Percentiles rank a stretch among this genome's conserved stretches.
Evolutionary conservation across 1,284 basidiomycete genomes (phyloP).

Genomic region (Apiotrichum mycotoxinovorans): DNA sequence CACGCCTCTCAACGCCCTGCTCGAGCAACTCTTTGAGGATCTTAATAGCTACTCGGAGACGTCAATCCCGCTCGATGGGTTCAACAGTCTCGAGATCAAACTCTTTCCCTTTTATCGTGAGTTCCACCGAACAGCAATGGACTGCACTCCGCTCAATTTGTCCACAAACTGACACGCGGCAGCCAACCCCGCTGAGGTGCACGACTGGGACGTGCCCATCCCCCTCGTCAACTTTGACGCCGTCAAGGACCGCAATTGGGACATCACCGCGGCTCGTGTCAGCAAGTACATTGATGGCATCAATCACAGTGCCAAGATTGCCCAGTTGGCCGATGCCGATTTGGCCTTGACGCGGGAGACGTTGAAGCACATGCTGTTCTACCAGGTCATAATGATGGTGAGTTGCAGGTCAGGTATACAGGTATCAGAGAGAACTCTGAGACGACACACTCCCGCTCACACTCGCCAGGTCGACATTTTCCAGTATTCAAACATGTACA

Average conservation of each 20-base stretch:
- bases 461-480: slow-evolving; percentile 75
- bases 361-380: slow-evolving; percentile 91
- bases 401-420: slow-evolving; percentile 6
- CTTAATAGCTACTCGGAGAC: slow-evolving; percentile 95
- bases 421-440: neutral
- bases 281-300: slow-evolving; percentile 45
- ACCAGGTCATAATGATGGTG: slow-evolving; percentile 86
- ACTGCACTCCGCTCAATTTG: neutral
- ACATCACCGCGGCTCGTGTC: slow-evolving; percentile 83
- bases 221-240: slow-evolving; percentile 78
- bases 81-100: slow-evolving; percentile 89
- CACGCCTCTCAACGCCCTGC: slow-evolving; percentile 69
- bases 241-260: slow-evolving; percentile 88
- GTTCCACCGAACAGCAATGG: slow-evolving; percentile 7
- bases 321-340: slow-evolving; percentile 87
- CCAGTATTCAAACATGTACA: slow-evolving; percentile 98
- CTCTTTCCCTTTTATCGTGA: slow-evolving; percentile 86
- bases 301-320: slow-evolving; percentile 67
- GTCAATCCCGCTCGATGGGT: slow-evolving; percentile 79
- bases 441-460: slow-evolving; percentile 2
- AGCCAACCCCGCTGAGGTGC: slow-evolving; percentile 79
- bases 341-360: slow-evolving; percentile 77
- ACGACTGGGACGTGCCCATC: slow-evolving; percentile 94
- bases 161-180: neutral
- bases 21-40: slow-evolving; percentile 96